Base-by-base conservation (phyloP, 495 filamentous ascomycete species). In the Collariella sp. region DNA sequence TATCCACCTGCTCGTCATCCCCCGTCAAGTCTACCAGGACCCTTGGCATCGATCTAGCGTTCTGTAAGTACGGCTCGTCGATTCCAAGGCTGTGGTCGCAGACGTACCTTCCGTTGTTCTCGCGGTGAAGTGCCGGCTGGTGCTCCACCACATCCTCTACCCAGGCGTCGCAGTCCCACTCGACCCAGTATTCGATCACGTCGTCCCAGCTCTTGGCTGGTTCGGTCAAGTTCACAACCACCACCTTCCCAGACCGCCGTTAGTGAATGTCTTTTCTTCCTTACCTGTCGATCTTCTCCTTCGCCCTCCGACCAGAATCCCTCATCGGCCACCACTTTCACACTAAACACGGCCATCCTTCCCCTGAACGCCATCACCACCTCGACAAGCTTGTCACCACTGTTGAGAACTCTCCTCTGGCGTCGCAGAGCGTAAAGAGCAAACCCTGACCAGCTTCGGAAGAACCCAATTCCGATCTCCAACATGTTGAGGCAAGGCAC, bases 121-220 rank as follows among this genome's bases (percentile, higher is more conserved):
- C 16, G 16, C 10, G 19, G 52, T 44, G 41, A 38, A 56, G 54
- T 51, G 41, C 54, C 42, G 47, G 54, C 42, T 52, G 22, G 39
- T 47, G 54, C 26, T 47, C 20, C 29, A 23, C 46, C 19, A 57
- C 19, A 57, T 57, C 47, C 44, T 29, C 7, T 57, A 57, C 54
- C 54, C 40, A 57, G 42, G 47, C 48, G 54, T 57, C 41, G 22
- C 33, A 57, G 39, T 57, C 47, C 54, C 40, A 51, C 41, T 57
- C 40, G 19, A 57, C 48, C 54, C 39, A 56, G 39, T 56, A 56
- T 50, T 56, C 46, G 40, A 56, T 50, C 35, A 56, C 46, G 38
- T 22, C n/a, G 18, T 50, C 46, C 54, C 29, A 56, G 36, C 35
- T 56, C 40, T 23, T 50, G 39, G 46, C 36, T 31, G 43, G 54